Percentiles rank a stretch among this genome's conserved stretches.
phyloP scores from a whole-genome alignment of 805 yeast species.

The Millerozyma miso region DNA sequence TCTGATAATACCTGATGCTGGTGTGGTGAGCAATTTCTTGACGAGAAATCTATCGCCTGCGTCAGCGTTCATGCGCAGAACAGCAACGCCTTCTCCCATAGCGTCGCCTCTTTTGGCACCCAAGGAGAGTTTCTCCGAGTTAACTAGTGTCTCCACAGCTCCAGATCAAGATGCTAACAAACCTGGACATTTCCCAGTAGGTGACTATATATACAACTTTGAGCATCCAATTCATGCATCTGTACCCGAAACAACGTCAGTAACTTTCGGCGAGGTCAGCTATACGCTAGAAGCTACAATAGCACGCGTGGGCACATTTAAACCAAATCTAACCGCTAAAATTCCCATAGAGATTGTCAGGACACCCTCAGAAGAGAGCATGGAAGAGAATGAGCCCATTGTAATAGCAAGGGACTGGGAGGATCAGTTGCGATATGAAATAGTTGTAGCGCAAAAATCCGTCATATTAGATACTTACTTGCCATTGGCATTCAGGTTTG shows the following conservation, averaged over 20 bases:
- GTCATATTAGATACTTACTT: conserved; percentile 77
- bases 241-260: conserved; percentile 73
- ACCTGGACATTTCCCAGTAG: conserved; percentile 58
- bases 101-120: conserved; percentile 6
- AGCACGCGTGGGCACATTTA: conserved; percentile 82
- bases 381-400: conserved; percentile 91
- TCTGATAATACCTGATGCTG: conserved; percentile 8
- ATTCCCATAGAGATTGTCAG: conserved; percentile 66
- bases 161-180: conserved; percentile 17
- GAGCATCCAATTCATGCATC: conserved; percentile 83
- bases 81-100: conserved; percentile 29
- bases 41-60: conserved; percentile 23
- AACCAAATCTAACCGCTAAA: conserved; percentile 63
- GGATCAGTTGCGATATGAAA: conserved; percentile 83
- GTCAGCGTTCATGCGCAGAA: conserved; percentile 21
- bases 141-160: conserved; percentile 18
- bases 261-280: conserved; percentile 75
- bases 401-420: conserved; percentile 92
- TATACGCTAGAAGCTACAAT: conserved; percentile 68
- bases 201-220: conserved; percentile 89
- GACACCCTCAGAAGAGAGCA: conserved; percentile 69
- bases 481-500: conserved; percentile 79
- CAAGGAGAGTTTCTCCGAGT: conserved; percentile 20
- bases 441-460: conserved; percentile 84
- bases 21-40: conserved; percentile 18